Base-by-base conservation (phyloP, 306 rosid species). In the Cicer cuneatum region DNA sequence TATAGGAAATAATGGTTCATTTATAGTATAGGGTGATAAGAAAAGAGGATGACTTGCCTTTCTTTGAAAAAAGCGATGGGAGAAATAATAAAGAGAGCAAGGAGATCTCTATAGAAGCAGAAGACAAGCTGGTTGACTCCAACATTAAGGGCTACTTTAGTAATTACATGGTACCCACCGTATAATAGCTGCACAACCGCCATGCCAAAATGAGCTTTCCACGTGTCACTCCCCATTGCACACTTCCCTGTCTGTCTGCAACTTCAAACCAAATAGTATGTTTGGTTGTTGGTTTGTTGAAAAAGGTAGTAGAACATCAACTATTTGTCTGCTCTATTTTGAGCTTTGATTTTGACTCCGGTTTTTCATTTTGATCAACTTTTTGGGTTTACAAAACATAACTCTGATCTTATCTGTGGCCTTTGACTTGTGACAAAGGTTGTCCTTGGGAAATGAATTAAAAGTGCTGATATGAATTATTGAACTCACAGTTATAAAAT, bases 101-200 rank as follows among this genome's bases (percentile, higher is more conserved):
- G 41, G 51, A 88, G 89, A 83, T 90, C 89, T 7, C 97, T 72
- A 62, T 78, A 93, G 63, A 91, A 75, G 73, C 97, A 93, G 87
- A 93, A 93, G 12, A 91, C 97, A 14, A 91, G 76, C 78, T 91
- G 94, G 73, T 91, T 91, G 83, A 93, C 66, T 13, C 97, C 98
- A 71, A 82, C 94, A 67, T 93, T 83, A 72, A 93, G 97, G 33
- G 98, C 97, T 1, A 93, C 87, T 82, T 93, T 93, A 73, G 98
- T 88, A 53, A 93, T 81, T n/a, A 93, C 98, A 72, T 91, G 96
- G 77, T 91, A 93, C 16, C 96, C 96, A 67, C 97, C 98, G 74
- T 82, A 82, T 78, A 86, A 48, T 48, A 88, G 51, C 85, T 88
- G 96, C 42, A 85, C 86, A 61, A 91, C 2, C 4, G 79, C 89